Percentiles rank a stretch among this genome's conserved stretches.
These are phyloP conservation scores for Erythrophleum ivorense DNA, from an alignment of 331 rosid species.

Conservation along the genomic window DNA sequence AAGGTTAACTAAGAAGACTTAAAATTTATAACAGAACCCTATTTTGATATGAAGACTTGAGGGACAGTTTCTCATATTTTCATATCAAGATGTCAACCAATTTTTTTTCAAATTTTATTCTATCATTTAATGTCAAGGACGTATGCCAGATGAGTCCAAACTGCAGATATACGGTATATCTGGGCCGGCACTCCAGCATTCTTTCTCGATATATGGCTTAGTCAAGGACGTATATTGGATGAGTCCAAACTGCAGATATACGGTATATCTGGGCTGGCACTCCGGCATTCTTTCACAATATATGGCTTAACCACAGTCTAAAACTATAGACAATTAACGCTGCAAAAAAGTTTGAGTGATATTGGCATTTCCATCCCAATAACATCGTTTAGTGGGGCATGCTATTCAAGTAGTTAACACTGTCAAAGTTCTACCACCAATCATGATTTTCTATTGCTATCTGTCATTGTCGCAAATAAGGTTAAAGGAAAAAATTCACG, in stretches of 20 bases:
- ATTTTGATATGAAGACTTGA: background rate
- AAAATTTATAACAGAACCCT: background rate
- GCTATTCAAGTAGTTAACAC: background rate
- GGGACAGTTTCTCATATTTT: background rate
- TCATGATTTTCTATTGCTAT: slow-evolving; percentile 35
- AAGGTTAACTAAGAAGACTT: background rate
- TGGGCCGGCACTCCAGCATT: background rate
- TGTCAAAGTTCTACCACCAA: slow-evolving; percentile 34
- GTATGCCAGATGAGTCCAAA: slow-evolving; percentile 17
- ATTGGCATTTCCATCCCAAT: slow-evolving; percentile 44
- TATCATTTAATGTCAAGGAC: slow-evolving; percentile 28
- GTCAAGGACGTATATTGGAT: slow-evolving; percentile 6
- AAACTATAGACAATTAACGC: background rate
- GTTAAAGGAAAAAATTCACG: slow-evolving; percentile 38
- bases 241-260: slow-evolving; percentile 27
- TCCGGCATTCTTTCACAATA: background rate
- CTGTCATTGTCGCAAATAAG: slow-evolving; percentile 31
- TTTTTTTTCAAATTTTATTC: background rate
- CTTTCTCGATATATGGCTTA: background rate
- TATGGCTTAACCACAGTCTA: background rate
- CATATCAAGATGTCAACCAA: slow-evolving; percentile 27
- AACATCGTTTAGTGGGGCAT: slow-evolving; percentile 32
- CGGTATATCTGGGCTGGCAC: background rate
- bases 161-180: slow-evolving; percentile 4
- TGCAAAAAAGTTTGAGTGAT: slow-evolving; percentile 22